These are phyloP conservation scores for Boletus sensibilis DNA, from an alignment of 768 basidiomycete genomes.

Conservation along the genomic window DNA sequence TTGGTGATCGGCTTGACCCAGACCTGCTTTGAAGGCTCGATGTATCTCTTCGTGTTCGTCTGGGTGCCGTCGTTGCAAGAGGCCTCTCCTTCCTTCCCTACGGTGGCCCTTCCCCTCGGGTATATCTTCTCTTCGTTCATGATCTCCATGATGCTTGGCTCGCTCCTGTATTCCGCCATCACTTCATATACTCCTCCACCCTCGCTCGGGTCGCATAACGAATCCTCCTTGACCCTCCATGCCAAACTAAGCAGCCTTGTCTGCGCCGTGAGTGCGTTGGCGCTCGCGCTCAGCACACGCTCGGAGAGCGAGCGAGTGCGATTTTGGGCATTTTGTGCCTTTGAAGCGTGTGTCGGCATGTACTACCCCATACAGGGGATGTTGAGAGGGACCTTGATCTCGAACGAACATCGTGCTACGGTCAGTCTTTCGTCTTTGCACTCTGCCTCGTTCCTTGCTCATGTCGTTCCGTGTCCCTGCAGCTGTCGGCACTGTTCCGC, in stretches of 20 bases:
- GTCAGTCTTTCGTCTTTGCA: slow-evolving; percentile 37
- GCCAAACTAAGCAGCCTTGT: slow-evolving; percentile 65
- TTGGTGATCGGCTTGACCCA: slow-evolving; percentile 69
- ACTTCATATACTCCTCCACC: slow-evolving; percentile 32
- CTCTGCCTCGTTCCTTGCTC: neutral
- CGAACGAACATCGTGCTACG: slow-evolving; percentile 73
- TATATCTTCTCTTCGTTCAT: slow-evolving; percentile 82
- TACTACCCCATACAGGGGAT: slow-evolving; percentile 80
- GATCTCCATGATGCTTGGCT: slow-evolving; percentile 81
- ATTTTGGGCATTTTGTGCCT: slow-evolving; percentile 73
- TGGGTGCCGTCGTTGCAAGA: slow-evolving; percentile 81
- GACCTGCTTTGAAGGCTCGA: slow-evolving; percentile 81
- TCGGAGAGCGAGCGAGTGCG: slow-evolving; percentile 47
- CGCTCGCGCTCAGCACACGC: slow-evolving; percentile 50
- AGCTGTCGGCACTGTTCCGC: slow-evolving; percentile 71
- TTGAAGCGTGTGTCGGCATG: slow-evolving; percentile 76
- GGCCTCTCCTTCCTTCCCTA: slow-evolving; percentile 38
- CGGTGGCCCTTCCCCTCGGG: slow-evolving; percentile 58
- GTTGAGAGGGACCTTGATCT: slow-evolving; percentile 61
- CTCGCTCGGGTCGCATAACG: slow-evolving; percentile 20
- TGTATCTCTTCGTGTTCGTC: slow-evolving; percentile 83
- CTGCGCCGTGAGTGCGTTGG: slow-evolving; percentile 56
- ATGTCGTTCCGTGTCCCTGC: neutral
- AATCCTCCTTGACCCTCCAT: slow-evolving; percentile 54
- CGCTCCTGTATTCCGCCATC: slow-evolving; percentile 62